Conservation (phyloP, 805 yeast genomes). For the Yamadazyma tumulicola region DNA sequence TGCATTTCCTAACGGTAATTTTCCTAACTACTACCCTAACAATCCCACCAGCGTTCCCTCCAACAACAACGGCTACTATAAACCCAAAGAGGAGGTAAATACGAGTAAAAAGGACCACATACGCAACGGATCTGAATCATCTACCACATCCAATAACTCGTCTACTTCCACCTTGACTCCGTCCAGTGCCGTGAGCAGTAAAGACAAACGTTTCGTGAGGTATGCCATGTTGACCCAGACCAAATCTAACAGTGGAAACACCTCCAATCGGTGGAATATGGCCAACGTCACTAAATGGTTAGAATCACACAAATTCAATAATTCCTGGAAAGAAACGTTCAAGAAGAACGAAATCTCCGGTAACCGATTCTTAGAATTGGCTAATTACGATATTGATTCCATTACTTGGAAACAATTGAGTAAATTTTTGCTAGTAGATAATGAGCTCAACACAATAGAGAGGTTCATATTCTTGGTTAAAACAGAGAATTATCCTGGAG, state of each 20-base stretch:
- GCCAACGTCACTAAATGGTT: conserved; percentile 70
- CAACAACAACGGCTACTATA: neutral
- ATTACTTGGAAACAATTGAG: conserved; percentile 45
- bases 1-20: neutral
- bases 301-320: conserved; percentile 62
- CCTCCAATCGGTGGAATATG: conserved; percentile 67
- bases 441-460: conserved; percentile 50
- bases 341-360: conserved; percentile 55
- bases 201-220: conserved; percentile 38
- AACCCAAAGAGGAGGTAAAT: too few species aligned
- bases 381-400: conserved; percentile 55
- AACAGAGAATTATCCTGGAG: conserved; percentile 13
- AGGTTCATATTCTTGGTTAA: conserved; percentile 33
- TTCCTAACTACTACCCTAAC: neutral
- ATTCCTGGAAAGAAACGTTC: conserved; percentile 70
- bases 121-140: conserved; percentile 35
- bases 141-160: conserved; percentile 27
- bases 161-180: conserved; percentile 27
- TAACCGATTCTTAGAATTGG: conserved; percentile 59
- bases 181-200: conserved; percentile 26
- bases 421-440: conserved; percentile 32
- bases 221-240: conserved; percentile 41
- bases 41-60: conserved; percentile 1
- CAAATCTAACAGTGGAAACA: conserved; percentile 20
- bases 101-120: conserved; percentile 7